phyloP scores from a whole-genome alignment of 2,329 filamentous ascomycete genomes.

The Sporothrix pallida region DNA sequence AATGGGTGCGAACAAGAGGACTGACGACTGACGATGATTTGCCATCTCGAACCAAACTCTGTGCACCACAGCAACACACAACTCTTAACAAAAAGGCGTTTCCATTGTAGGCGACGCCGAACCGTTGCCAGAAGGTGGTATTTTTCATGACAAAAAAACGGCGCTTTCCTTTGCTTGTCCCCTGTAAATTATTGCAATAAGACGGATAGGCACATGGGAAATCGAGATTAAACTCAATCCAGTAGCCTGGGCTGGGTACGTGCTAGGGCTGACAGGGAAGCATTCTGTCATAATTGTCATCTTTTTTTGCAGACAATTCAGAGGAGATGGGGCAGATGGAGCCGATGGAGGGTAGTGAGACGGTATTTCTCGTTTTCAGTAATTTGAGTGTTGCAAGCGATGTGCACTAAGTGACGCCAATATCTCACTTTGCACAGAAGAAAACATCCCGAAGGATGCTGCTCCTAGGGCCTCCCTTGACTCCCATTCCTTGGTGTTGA shows the following conservation, averaged over 20 bases:
- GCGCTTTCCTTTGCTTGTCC: background rate
- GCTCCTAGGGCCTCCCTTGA: background rate
- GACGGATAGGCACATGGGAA: conserved; percentile 20
- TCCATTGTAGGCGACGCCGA: conserved; percentile 13
- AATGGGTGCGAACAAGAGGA: background rate
- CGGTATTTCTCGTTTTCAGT: background rate
- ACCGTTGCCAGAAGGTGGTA: conserved; percentile 9
- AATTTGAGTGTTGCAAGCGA: background rate
- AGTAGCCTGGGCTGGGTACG: conserved; percentile 15
- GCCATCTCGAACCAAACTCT: background rate
- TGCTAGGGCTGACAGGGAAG: conserved; percentile 18
- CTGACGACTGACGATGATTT: background rate
- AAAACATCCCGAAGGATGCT: conserved; percentile 8
- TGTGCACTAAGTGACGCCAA: conserved; percentile 12
- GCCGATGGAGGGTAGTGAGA: too few relatives aligned
- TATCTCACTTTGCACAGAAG: background rate
- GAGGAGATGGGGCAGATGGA: too few relatives aligned
- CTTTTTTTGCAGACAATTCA: background rate
- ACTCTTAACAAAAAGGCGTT: background rate
- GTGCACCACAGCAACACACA: background rate
- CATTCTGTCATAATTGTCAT: background rate
- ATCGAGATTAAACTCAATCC: conserved; percentile 26
- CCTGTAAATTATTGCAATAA: conserved; percentile 14
- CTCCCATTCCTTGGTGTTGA: background rate
- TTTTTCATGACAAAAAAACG: background rate